Percentiles rank a stretch among this genome's conserved stretches.
Conservation (phyloP, 164 flowering plant genomes). For the Chimonanthus salicifolius region DNA sequence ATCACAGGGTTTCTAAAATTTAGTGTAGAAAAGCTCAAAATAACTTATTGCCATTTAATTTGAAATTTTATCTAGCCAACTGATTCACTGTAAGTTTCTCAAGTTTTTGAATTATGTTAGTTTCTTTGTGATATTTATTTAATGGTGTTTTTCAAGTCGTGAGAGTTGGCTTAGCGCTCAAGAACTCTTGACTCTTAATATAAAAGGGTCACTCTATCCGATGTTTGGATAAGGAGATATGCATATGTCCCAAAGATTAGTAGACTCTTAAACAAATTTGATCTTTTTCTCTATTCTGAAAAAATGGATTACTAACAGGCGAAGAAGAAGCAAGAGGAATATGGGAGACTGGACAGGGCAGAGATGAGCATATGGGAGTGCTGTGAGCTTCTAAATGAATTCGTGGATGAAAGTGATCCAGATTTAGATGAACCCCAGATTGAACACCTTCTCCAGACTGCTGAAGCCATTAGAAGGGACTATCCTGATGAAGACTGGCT, state of each 20-base stretch:
- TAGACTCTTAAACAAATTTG: too few species aligned
- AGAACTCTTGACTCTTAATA: too few species aligned
- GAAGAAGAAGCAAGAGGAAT: slow-evolving; percentile 28
- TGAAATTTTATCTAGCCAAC: background rate
- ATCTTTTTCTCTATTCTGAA: background rate
- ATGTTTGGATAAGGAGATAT: too few species aligned
- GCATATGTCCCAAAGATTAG: too few species aligned
- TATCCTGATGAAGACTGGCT: slow-evolving; percentile 44
- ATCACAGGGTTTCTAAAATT: background rate
- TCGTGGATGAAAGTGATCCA: slow-evolving; percentile 40
- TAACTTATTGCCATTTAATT: background rate
- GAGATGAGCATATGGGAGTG: slow-evolving; percentile 44
- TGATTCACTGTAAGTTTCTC: background rate
- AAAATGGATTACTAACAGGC: slow-evolving; percentile 12
- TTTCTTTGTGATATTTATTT: too few species aligned
- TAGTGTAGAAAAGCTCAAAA: background rate
- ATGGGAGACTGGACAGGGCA: slow-evolving; percentile 25
- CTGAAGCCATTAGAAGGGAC: slow-evolving; percentile 39
- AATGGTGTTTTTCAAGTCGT: too few species aligned
- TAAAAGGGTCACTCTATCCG: too few species aligned
- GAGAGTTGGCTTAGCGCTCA: too few species aligned
- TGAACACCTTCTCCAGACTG: slow-evolving; percentile 35
- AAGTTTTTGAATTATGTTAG: too few species aligned
- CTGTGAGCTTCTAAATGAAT: slow-evolving; percentile 37
- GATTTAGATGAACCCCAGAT: slow-evolving; percentile 46